Conservation (phyloP, 768 basidiomycete genomes). For the Neoboletus magnificus region DNA sequence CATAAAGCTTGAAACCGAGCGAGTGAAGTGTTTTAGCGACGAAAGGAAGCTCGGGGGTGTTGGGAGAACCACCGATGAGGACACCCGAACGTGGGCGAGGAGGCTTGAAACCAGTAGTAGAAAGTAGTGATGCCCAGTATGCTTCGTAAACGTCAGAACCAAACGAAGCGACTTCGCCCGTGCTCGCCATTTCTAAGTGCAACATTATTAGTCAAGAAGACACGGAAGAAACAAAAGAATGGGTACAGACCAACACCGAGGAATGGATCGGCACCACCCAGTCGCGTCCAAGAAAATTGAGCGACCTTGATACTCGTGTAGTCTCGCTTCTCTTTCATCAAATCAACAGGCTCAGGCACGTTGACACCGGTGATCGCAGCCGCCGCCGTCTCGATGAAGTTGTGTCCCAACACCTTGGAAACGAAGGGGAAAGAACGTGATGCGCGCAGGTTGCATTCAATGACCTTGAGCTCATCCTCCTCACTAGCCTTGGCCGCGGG, state of each 20-base stretch:
- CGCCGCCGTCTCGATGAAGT: constrained; percentile 94
- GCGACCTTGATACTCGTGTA: constrained; percentile 97
- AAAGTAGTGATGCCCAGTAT: constrained; percentile 92
- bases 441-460: constrained; percentile 97
- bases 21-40: constrained; percentile 79
- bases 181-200: constrained; percentile 88
- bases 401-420: constrained; percentile 94
- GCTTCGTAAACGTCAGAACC: constrained; percentile 93
- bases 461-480: constrained; percentile 83
- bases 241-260: constrained; percentile 80
- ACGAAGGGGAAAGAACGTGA: constrained; percentile 99
- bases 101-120: constrained; percentile 93
- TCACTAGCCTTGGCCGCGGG: constrained; percentile 47
- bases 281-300: constrained; percentile 96
- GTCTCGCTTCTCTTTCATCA: constrained; percentile 86
- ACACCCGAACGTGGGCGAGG: constrained; percentile 84
- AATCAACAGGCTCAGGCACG: constrained; percentile 87
- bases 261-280: constrained; percentile 96
- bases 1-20: constrained; percentile 95
- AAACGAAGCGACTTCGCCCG: constrained; percentile 96
- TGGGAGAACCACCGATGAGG: constrained; percentile 87
- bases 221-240: background rate
- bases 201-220: background rate
- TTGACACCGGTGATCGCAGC: constrained; percentile 80
- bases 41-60: constrained; percentile 79